Conservation (phyloP, 129 eudicot species). For the Tagetes patula region DNA sequence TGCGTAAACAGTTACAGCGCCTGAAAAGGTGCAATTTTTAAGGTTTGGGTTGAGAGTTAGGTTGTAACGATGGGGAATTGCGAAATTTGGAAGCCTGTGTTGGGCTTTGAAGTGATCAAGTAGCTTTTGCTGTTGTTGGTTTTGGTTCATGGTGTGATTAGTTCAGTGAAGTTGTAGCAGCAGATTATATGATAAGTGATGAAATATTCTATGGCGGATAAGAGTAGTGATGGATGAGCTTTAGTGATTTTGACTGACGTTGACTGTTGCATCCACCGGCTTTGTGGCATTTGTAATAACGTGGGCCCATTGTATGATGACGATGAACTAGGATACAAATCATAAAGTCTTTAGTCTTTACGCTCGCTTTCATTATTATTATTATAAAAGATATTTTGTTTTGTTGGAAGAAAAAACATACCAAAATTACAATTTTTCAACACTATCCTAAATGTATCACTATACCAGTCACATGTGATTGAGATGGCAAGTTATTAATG, state of each 20-base stretch:
- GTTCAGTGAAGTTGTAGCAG: no score
- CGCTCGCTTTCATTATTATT: no score
- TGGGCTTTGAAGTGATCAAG: constrained; percentile 44
- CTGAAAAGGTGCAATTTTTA: constrained; percentile 38
- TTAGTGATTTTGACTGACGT: neutral
- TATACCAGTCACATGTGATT: no score
- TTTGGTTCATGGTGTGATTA: constrained; percentile 29
- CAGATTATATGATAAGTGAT: neutral
- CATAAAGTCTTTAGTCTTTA: no score
- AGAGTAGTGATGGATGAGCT: neutral
- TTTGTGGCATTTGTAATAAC: neutral
- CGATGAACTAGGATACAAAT: no score
- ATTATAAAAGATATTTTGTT: no score
- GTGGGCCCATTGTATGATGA: neutral
- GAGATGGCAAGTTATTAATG: no score
- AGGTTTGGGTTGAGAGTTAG: constrained; percentile 45
- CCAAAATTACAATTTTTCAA: no score
- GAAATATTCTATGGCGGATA: neutral
- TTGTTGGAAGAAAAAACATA: no score
- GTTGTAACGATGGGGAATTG: constrained; percentile 43
- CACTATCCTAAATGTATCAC: no score
- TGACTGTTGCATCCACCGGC: constrained; percentile 1
- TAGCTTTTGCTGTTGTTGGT: constrained; percentile 19
- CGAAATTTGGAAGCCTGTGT: constrained; percentile 50
- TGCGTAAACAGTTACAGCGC: constrained; percentile 29